These are phyloP conservation scores for Torulaspora indica DNA, from an alignment of 805 yeast species.

Conservation along the genomic window DNA sequence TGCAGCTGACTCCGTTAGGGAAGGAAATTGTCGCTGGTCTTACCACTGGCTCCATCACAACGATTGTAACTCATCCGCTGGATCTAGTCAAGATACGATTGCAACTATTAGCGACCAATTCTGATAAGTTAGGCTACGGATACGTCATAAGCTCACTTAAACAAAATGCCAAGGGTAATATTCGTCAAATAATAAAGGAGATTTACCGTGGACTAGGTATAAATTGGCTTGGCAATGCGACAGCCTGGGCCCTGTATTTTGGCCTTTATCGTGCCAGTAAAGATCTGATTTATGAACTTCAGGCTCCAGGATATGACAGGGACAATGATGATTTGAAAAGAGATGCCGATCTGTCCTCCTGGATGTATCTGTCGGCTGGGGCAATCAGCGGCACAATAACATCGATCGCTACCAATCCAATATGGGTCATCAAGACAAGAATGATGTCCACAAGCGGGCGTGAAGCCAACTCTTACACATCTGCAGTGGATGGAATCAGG, in stretches of 20 bases:
- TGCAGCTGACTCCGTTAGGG: slow-evolving; percentile 28
- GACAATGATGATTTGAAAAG: slow-evolving; percentile 11
- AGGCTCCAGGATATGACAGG: background rate
- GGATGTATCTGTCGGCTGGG: slow-evolving; percentile 51
- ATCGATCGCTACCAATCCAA: slow-evolving; percentile 77
- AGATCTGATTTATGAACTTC: slow-evolving; percentile 29
- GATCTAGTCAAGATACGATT: slow-evolving; percentile 80
- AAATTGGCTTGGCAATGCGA: slow-evolving; percentile 75
- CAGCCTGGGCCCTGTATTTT: slow-evolving; percentile 89
- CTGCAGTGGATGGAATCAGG: slow-evolving; percentile 51
- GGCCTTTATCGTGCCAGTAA: slow-evolving; percentile 66
- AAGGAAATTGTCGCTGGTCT: slow-evolving; percentile 67
- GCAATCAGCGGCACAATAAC: slow-evolving; percentile 72
- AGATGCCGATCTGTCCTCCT: slow-evolving; percentile 29
- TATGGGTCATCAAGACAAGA: slow-evolving; percentile 93
- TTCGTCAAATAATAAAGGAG: slow-evolving; percentile 26
- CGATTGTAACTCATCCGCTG: slow-evolving; percentile 80
- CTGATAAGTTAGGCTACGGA: slow-evolving; percentile 28
- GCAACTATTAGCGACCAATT: slow-evolving; percentile 49
- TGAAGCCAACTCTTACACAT: slow-evolving; percentile 40
- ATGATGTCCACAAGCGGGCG: slow-evolving; percentile 50
- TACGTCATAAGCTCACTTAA: slow-evolving; percentile 27
- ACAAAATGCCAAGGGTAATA: slow-evolving; percentile 10
- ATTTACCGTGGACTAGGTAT: slow-evolving; percentile 75
- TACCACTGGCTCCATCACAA: slow-evolving; percentile 75